These are phyloP conservation scores for Dactylellina drechsleri DNA, from an alignment of 2,329 filamentous ascomycete genomes.

Conservation along the genomic window DNA sequence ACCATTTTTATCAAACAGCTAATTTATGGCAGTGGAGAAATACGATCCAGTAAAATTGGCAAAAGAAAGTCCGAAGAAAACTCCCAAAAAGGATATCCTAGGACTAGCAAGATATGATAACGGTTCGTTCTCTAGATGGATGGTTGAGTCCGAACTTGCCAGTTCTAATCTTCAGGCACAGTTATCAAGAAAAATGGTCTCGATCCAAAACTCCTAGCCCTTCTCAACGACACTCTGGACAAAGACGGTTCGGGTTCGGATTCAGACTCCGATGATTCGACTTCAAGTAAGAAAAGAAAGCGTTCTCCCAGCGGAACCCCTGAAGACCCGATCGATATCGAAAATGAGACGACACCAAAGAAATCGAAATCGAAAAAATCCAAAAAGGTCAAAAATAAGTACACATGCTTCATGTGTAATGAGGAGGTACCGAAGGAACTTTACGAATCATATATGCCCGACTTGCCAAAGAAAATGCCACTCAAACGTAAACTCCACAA, in stretches of 20 bases:
- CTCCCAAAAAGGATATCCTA: constrained; percentile 4
- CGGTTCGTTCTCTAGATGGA: constrained; percentile 9
- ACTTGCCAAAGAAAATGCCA: constrained; percentile 30
- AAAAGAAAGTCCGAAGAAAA: constrained; percentile 23
- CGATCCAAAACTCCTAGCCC: constrained; percentile 26
- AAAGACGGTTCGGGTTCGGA: neutral
- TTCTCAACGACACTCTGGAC: constrained; percentile 20
- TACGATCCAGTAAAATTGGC: constrained; percentile 26
- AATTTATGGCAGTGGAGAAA: constrained; percentile 26
- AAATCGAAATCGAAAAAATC: constrained; percentile 37
- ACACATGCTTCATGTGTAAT: constrained; percentile 40
- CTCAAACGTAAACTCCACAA: constrained; percentile 47
- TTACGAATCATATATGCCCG: constrained; percentile 51
- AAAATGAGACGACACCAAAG: constrained; percentile 17
- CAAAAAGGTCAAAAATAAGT: constrained; percentile 11
- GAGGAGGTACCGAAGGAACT: constrained; percentile 39
- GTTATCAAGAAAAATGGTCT: constrained; percentile 39
- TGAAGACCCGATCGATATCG: constrained; percentile 16
- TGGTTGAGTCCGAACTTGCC: neutral
- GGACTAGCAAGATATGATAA: constrained; percentile 22
- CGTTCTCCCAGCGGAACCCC: constrained; percentile 15
- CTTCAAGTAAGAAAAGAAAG: constrained; percentile 45
- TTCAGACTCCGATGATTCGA: constrained; percentile 40
- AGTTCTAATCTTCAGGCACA: neutral
- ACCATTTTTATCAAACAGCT: neutral